Percentiles rank a stretch among this genome's conserved stretches.
Evolutionary conservation across 495 filamentous ascomycete genomes (phyloP).

Genomic region (Aspergillus sparsus): DNA sequence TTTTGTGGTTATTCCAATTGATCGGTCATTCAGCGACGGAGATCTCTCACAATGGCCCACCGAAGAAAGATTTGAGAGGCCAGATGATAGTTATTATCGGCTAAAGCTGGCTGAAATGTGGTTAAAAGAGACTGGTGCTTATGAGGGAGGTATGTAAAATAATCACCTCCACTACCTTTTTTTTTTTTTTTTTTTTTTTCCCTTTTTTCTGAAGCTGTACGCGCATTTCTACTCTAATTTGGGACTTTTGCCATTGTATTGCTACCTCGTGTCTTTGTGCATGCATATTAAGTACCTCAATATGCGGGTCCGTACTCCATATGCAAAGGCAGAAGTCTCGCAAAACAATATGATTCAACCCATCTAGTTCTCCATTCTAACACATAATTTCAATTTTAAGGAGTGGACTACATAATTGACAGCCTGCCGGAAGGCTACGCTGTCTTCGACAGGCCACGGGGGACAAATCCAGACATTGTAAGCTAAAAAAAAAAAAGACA

Average conservation of each 20-base stretch:
- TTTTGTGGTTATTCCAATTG: conserved; percentile 34
- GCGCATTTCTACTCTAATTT: not conserved
- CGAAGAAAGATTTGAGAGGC: conserved; percentile 24
- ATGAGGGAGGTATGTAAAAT: conserved; percentile 35
- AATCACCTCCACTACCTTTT: too few species aligned
- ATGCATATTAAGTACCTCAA: too few species aligned
- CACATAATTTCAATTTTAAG: conserved; percentile 25
- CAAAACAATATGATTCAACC: not conserved
- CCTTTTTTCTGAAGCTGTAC: not conserved
- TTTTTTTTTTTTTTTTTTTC: conserved; percentile 11
- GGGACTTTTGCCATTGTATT: too few species aligned
- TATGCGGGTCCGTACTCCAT: too few species aligned
- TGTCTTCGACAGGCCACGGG: conserved; percentile 48
- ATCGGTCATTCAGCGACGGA: conserved; percentile 38
- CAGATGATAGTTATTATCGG: conserved; percentile 30
- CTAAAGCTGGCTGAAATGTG: conserved; percentile 40
- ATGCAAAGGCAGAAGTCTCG: too few species aligned
- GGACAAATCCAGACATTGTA: conserved; percentile 38
- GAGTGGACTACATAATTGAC: conserved; percentile 52
- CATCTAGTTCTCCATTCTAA: conserved; percentile 9
- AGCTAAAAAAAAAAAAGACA: conserved; percentile 17
- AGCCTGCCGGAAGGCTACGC: conserved; percentile 57
- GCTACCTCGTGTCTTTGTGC: too few species aligned
- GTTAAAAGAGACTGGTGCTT: conserved; percentile 36
- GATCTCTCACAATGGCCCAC: conserved; percentile 35